Base-by-base conservation (phyloP, 352 stramenopile species). In the Phytopythium chamaehyphon region DNA sequence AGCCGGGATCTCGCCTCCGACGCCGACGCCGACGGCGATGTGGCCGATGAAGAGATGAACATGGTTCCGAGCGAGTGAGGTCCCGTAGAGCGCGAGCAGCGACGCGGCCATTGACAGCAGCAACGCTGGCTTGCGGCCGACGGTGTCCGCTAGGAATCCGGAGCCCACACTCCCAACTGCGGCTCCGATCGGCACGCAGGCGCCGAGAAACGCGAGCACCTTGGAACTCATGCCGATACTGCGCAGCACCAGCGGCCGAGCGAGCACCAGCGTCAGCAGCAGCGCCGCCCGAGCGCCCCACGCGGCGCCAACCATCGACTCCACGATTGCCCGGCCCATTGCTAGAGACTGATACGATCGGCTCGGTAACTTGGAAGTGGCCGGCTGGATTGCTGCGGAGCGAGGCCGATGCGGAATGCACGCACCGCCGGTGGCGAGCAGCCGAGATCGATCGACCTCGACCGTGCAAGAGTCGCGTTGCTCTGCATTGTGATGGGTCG, bases 161-260 rank as follows among this genome's bases (percentile, higher is more conserved):
- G 45, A 40, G 31, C 38, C 24, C 2, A 24, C 5, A 1, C 24
- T 11, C 0, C 45, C 45, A 8, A 16, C 28, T 0, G 31, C 28
- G n/a, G 45, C 38, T 0, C 45, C 45, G 15, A 40, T 40, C 26
- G 28, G 26, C 11, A 18, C n/a, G 24, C 14, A 31, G 5, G 45
- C 45, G 10, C 28, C 45, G 1, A 40, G 45, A 3, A 7, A 31
- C 2, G 9, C n/a, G 9, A 51, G 45, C 28, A 51, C 19, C 31
- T 51, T 51, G 45, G 45, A 51, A 28, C 31, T 51, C 45, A 51
- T 51, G 45, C 28, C 8, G 45, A 51, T 51, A 28, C 31, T 31
- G 10, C 19, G 45, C 15, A 40, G 28, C 6, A 51, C 19, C 31
- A 42, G 19, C 45, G 45, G 31, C 2, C 45, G 8, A 10, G 24